Evolutionary conservation across 768 basidiomycete genomes (phyloP), one percentile per base, ranked within the genome.

Genomic region (Tylopilus subfusipes): DNA sequence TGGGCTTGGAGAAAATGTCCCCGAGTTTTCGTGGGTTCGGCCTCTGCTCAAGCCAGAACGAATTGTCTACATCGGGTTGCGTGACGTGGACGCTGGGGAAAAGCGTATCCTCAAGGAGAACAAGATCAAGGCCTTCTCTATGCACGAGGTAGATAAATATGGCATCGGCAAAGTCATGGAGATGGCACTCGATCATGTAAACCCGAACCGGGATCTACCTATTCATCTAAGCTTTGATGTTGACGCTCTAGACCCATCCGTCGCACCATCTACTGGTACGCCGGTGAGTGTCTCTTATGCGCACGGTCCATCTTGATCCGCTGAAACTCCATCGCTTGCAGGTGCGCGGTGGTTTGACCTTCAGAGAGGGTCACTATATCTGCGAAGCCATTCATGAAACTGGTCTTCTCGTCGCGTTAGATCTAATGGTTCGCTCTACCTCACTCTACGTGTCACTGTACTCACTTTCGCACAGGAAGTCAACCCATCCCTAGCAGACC

Each of bases 321-420:
- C 44, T 47, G 42, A 33, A 45, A 34, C 34, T 38, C 50, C 42
- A 38, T 52, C 22, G 6, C 34, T 25, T n/a, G n/a, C 54, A 88
- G 83, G 92, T 96, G 22, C 88, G 95, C 62, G 97, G 97, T 2
- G 97, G 97, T 12, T 75, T 99, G 57, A 94, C 91, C 21, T 99
- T 98, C 76, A 78, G 97, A 59, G 97, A 99, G 68, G 96, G 95
- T n/a, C 97, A 98, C 73, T 98, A 95, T 70, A 94, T 96, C 64
- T 93, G 90, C 60, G 94, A 98, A 73, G 86, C 90, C 6, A 82
- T 98, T 40, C 84, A 84, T 56, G 94, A 97, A 76, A 98, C 95
- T 6, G 94, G 94, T 7, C 80, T 89, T 54, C 81, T 99, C 19
- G 94, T 97, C 24, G 92, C 86, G 0, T 74, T 98, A 22, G 96